Evolutionary conservation across 2,329 filamentous ascomycete genomes (phyloP), one percentile per base, ranked within the genome.

Genomic region (Penicillium polonicum): DNA sequence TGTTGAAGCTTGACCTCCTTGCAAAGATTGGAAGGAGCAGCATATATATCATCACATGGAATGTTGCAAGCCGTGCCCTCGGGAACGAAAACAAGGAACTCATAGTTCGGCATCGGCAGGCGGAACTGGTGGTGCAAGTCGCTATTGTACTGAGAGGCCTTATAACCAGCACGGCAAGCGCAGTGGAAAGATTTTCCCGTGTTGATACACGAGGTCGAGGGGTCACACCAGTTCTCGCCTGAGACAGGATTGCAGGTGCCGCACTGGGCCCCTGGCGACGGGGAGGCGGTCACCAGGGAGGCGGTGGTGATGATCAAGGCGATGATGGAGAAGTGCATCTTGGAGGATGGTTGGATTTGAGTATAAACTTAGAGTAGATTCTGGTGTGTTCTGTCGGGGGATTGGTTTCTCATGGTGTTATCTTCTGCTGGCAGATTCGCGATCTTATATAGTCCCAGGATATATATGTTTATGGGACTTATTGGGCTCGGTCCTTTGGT

Each of bases 181-280:
- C 74, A 76, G 66, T 76, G 74, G 72, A 76, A 76, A 23, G 67
- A 60, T 6, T 63, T 65, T 49, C 74, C 74, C 1, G 74, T 76
- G 67, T 72, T 76, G 62, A 78, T 78, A 65, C 77, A 79, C 7
- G 76, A 78, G 25, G 77, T 79, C 15, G 75, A 78, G 42, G 74
- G 65, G 59, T 78, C 72, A 61, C 77, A 79, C 58, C 64, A 60
- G 62, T 78, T 78, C 49, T 74, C 46, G 55, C 74, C 74, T 4
- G 74, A 73, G 57, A 74, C 36, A 3, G 76, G 74, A 59, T 77
- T 75, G 70, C 76, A 77, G 46, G 71, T 74, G 25, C 71, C 70
- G 59, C 74, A 76, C 29, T 55, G 62, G 12, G 70, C 65, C 3
- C 60, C 57, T 5, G 62, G 21, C 15, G 19, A 38, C 25, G 63